Conservation (phyloP, 331 rosid species). For the Phaseolus coccineus region DNA sequence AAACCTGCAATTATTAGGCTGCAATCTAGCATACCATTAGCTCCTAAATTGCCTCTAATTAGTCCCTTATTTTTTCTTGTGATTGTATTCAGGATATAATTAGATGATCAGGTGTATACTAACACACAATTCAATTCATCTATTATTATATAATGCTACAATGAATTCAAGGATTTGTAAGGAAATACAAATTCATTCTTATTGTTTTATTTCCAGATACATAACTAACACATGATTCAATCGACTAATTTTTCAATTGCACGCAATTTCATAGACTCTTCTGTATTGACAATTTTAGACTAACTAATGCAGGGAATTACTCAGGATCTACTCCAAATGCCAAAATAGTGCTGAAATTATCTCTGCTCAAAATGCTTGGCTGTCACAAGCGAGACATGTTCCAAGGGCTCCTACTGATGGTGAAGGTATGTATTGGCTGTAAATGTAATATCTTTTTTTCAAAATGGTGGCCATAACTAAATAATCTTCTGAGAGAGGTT, state of each 20-base stretch:
- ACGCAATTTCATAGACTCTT: background rate
- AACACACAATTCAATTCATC: background rate
- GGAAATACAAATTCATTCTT: slow-evolving; percentile 36
- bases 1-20: slow-evolving; percentile 12
- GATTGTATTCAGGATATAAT: slow-evolving; percentile 31
- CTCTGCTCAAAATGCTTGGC: slow-evolving; percentile 86
- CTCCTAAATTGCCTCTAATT: slow-evolving; percentile 10
- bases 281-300: background rate
- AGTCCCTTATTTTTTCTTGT: slow-evolving; percentile 9
- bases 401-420: slow-evolving; percentile 58
- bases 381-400: slow-evolving; percentile 70
- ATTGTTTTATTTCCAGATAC: slow-evolving; percentile 15
- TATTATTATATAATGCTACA: background rate
- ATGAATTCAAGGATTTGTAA: slow-evolving; percentile 18
- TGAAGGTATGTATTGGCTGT: slow-evolving; percentile 58
- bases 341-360: slow-evolving; percentile 79
- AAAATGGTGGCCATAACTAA: background rate
- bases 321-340: slow-evolving; percentile 85
- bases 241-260: slow-evolving; percentile 21
- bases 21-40: slow-evolving; percentile 27
- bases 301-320: slow-evolving; percentile 73
- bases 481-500: slow-evolving; percentile 7
- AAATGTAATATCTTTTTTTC: background rate
- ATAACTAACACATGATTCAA: slow-evolving; percentile 5
- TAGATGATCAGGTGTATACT: slow-evolving; percentile 17